Evolutionary conservation across 73 alveolate species (phyloP).

Genomic region (Blepharisma japonicum): DNA sequence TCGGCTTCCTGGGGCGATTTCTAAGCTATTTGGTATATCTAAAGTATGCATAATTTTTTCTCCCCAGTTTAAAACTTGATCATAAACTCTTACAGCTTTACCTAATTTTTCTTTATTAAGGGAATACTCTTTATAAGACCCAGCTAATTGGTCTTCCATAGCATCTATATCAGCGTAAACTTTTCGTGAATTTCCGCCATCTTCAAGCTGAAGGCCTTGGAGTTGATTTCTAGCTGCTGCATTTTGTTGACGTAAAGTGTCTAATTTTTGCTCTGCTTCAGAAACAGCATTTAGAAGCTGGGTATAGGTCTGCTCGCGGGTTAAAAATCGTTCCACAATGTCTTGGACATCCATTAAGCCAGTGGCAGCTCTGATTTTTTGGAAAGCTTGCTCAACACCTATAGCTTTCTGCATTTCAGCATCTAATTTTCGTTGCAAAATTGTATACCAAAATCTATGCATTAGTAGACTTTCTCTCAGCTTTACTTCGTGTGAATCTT

Average conservation of each 20-base stretch:
- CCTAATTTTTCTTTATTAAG: conserved; percentile 10
- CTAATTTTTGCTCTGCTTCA: conserved; percentile 77
- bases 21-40: not conserved
- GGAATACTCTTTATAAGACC: not conserved
- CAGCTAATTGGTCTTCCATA: not conserved
- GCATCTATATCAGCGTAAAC: not conserved
- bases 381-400: conserved; percentile 74
- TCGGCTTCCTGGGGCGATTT: too few relatives aligned
- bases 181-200: conserved; percentile 1
- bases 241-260: conserved; percentile 64
- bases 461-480: conserved; percentile 70
- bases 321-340: conserved; percentile 72
- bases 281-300: conserved; percentile 66
- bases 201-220: not conserved
- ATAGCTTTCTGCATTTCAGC: conserved; percentile 77
- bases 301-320: conserved; percentile 80
- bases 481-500: conserved; percentile 60
- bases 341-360: conserved; percentile 81
- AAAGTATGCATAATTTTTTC: conserved; percentile 13
- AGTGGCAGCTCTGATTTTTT: conserved; percentile 74
- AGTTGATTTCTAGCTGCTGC: conserved; percentile 44
- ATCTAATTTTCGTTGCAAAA: conserved; percentile 79
- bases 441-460: conserved; percentile 67
- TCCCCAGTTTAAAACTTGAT: conserved; percentile 23
- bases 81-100: not conserved